Evolutionary conservation across 2,329 filamentous ascomycete species (phyloP).

Genomic region (Ophiosphaerella korrae): DNA sequence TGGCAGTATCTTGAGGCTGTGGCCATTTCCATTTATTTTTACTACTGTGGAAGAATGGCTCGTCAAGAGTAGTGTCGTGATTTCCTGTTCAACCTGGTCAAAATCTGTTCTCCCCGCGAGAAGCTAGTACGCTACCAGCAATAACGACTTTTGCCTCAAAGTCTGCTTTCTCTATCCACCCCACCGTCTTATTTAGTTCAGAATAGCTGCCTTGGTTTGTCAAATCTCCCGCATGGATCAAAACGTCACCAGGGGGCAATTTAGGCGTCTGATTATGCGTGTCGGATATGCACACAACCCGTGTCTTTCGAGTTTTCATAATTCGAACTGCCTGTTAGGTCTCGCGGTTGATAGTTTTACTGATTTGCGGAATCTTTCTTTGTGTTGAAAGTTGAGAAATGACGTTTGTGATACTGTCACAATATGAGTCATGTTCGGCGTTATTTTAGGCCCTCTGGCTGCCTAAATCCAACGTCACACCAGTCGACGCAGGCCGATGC

Average conservation of each 20-base stretch:
- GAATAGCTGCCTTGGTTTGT: slow-evolving; percentile 70
- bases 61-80: slow-evolving; percentile 74
- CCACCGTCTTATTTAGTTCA: slow-evolving; percentile 64
- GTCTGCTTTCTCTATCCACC: slow-evolving; percentile 70
- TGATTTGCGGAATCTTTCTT: too few species aligned
- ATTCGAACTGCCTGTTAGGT: not conserved
- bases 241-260: slow-evolving; percentile 72
- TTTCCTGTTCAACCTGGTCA: slow-evolving; percentile 60
- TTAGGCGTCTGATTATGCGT: slow-evolving; percentile 71
- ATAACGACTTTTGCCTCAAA: slow-evolving; percentile 74
- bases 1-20: slow-evolving; percentile 56
- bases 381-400: too few species aligned
- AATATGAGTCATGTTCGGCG: too few species aligned
- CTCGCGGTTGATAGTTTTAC: too few species aligned
- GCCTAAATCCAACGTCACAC: too few species aligned
- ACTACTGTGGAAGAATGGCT: slow-evolving; percentile 63
- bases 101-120: not conserved
- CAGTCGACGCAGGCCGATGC: too few species aligned
- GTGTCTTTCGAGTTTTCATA: slow-evolving; percentile 49
- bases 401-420: too few species aligned
- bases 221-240: slow-evolving; percentile 78
- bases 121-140: slow-evolving; percentile 57
- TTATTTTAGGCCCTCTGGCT: too few species aligned
- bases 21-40: slow-evolving; percentile 63
- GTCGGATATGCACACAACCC: slow-evolving; percentile 77